Percentiles rank a stretch among this genome's conserved stretches.
phyloP scores from a whole-genome alignment of 148 eudicot genomes.

The Cornus controversa region DNA sequence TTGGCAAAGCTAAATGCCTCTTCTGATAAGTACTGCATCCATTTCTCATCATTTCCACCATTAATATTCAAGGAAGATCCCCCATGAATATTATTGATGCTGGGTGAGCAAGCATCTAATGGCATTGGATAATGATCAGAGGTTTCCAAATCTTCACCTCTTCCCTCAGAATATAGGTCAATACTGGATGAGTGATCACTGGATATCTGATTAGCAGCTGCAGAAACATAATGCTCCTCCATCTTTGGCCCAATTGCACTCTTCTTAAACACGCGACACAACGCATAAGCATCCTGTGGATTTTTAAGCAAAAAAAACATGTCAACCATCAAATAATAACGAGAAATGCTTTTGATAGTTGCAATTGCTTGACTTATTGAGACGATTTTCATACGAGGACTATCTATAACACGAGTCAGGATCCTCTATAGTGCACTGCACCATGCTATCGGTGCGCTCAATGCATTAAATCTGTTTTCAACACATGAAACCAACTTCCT shows the following conservation, averaged over 20 bases:
- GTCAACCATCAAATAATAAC: background rate
- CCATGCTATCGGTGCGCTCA: no score
- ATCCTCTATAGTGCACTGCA: no score
- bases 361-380: no score
- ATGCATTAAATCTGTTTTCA: no score
- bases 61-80: slow-evolving; percentile 16
- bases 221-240: slow-evolving; percentile 26
- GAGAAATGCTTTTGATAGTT: no score
- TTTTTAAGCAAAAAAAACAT: background rate
- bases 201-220: slow-evolving; percentile 31
- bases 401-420: no score
- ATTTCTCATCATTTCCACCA: slow-evolving; percentile 48
- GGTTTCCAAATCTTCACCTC: slow-evolving; percentile 52
- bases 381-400: no score
- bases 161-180: slow-evolving; percentile 52
- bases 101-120: slow-evolving; percentile 32
- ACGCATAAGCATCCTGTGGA: slow-evolving; percentile 75
- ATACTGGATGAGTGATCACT: slow-evolving; percentile 61
- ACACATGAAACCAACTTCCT: no score
- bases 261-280: slow-evolving; percentile 83
- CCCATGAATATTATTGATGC: slow-evolving; percentile 25
- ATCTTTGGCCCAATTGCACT: slow-evolving; percentile 42
- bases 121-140: slow-evolving; percentile 34
- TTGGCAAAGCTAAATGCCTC: slow-evolving; percentile 56
- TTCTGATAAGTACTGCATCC: slow-evolving; percentile 89